phyloP scores from a whole-genome alignment of 2,329 filamentous ascomycete species.

The Pyrenochaeta sp. region DNA sequence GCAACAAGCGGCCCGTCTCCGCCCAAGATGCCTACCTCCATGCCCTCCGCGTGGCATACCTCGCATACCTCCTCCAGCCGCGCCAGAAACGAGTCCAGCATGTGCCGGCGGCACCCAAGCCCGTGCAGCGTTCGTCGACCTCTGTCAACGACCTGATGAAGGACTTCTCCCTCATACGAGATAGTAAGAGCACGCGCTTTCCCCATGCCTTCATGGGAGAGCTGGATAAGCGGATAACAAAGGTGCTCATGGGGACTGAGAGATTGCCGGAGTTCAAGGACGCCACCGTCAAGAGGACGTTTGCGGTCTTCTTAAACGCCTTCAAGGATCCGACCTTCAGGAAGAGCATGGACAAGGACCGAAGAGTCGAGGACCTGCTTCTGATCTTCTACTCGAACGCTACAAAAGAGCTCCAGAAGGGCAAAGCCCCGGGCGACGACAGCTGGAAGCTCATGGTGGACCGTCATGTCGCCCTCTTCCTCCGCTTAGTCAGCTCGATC shows the following conservation, averaged over 20 bases:
- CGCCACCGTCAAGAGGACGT: conserved; percentile 88
- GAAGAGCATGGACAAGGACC: conserved; percentile 91
- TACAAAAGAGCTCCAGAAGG: conserved; percentile 86
- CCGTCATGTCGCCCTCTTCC: conserved; percentile 92
- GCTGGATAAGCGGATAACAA: conserved; percentile 80
- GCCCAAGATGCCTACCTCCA: conserved; percentile 88
- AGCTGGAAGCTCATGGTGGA: conserved; percentile 92
- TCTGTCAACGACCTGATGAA: conserved; percentile 84
- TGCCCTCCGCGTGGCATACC: conserved; percentile 87
- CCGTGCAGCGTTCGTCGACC: conserved; percentile 73
- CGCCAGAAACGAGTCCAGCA: conserved; percentile 90
- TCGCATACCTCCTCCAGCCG: conserved; percentile 91
- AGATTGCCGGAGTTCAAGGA: conserved; percentile 89
- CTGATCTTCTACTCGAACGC: conserved; percentile 97
- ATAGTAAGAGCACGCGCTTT: conserved; percentile 74
- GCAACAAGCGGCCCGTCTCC: conserved; percentile 50
- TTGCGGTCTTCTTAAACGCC: conserved; percentile 91
- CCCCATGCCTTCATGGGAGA: conserved; percentile 75
- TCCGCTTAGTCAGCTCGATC: conserved; percentile 82
- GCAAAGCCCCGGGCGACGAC: conserved; percentile 80
- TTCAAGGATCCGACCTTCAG: conserved; percentile 89
- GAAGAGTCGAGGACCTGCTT: conserved; percentile 89
- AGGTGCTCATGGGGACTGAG: conserved; percentile 83
- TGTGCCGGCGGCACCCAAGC: conserved; percentile 68
- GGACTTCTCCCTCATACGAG: conserved; percentile 76